Conservation (phyloP, 768 basidiomycete genomes). For the Suillus bovinus region DNA sequence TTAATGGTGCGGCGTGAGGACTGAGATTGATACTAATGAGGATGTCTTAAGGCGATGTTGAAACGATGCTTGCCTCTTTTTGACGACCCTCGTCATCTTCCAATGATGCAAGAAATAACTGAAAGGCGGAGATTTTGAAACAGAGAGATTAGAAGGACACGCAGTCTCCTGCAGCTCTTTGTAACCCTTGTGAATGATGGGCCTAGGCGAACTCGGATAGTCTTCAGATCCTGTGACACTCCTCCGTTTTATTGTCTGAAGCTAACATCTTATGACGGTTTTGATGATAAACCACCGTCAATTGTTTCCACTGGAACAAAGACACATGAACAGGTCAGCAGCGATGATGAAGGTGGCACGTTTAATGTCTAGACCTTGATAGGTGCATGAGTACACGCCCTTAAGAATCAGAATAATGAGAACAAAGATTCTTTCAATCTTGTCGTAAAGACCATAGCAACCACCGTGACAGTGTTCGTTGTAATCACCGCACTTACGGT, state of each 20-base stretch:
- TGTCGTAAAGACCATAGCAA: background rate
- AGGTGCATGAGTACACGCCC: background rate
- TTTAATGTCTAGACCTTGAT: background rate
- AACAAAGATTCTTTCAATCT: background rate
- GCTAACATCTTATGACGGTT: background rate
- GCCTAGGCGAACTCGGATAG: background rate
- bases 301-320: background rate
- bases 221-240: no score
- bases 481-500: background rate
- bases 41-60: background rate
- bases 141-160: background rate
- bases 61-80: background rate
- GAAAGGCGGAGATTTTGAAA: background rate
- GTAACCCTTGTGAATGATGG: background rate
- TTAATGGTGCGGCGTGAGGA: background rate
- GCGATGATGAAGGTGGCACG: background rate
- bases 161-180: background rate
- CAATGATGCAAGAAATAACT: constrained; percentile 1
- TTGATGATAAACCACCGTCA: background rate
- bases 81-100: background rate
- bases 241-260: background rate
- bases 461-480: background rate
- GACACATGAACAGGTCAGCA: background rate
- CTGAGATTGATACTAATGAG: background rate
- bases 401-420: background rate